These are phyloP conservation scores for Wickerhamomyces canadensis DNA, from an alignment of 805 yeast genomes.

Conservation along the genomic window DNA sequence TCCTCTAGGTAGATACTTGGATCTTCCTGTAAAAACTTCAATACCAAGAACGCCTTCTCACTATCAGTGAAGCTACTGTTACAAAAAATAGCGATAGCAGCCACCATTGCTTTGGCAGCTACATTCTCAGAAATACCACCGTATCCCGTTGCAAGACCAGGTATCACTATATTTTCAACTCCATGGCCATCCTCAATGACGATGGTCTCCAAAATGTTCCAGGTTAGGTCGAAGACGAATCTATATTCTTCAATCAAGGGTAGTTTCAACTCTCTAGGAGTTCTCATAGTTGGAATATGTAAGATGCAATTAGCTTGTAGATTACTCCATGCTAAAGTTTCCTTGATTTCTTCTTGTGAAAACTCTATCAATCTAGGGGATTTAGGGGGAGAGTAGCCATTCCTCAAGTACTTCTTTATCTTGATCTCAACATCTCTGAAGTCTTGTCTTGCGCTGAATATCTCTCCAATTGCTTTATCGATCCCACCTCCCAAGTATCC, in stretches of 20 bases:
- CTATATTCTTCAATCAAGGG: slow-evolving; percentile 8
- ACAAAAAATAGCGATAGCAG: slow-evolving; percentile 27
- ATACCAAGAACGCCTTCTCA: slow-evolving; percentile 4
- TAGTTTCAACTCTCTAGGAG: slow-evolving; percentile 22
- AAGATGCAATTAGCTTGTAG: slow-evolving; percentile 26
- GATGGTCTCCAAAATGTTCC: slow-evolving; percentile 28
- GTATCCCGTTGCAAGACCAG: slow-evolving; percentile 37
- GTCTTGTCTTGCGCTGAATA: slow-evolving; percentile 15
- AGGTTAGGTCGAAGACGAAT: slow-evolving; percentile 32
- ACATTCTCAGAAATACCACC: slow-evolving; percentile 28
- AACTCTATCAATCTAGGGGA: slow-evolving; percentile 26
- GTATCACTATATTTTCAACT: slow-evolving; percentile 21
- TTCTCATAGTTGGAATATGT: slow-evolving; percentile 37
- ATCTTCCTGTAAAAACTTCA: slow-evolving; percentile 10
- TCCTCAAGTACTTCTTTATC: slow-evolving; percentile 15
- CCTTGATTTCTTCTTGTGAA: slow-evolving; percentile 6
- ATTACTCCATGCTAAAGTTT: slow-evolving; percentile 26
- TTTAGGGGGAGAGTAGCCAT: slow-evolving; percentile 28
- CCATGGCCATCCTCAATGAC: slow-evolving; percentile 5
- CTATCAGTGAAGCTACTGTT: slow-evolving; percentile 1
- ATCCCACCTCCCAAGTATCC: slow-evolving; percentile 38
- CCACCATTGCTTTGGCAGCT: slow-evolving; percentile 31
- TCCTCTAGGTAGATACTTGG: background rate
- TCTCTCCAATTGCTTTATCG: slow-evolving; percentile 29
- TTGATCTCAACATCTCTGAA: slow-evolving; percentile 21